Conservation (phyloP, 2,329 filamentous ascomycete species). For the Rutstroemia sydowiana region DNA sequence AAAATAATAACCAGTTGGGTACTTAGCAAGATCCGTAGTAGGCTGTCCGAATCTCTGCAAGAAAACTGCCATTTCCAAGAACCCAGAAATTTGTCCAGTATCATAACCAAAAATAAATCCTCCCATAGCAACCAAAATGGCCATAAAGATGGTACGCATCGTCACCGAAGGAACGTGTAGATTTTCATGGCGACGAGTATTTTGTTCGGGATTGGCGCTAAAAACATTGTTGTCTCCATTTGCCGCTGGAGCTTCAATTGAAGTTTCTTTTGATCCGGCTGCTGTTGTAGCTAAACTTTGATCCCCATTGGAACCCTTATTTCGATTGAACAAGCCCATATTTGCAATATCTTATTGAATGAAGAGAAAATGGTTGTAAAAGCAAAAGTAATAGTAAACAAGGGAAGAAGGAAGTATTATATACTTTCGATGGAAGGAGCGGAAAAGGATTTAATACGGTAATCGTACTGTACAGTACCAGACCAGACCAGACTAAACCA, state of each 20-base stretch:
- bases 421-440: not conserved
- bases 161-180: conserved; percentile 8
- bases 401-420: not conserved
- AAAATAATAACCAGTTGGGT: conserved; percentile 36
- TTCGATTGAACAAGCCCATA: not conserved
- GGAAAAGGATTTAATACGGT: not conserved
- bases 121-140: conserved; percentile 18
- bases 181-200: not conserved
- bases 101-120: conserved; percentile 34
- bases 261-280: not conserved
- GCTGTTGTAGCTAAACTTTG: not conserved
- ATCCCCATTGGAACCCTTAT: not conserved
- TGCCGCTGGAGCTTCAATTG: not conserved
- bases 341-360: not conserved
- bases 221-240: not conserved
- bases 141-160: conserved; percentile 14
- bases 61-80: conserved; percentile 54
- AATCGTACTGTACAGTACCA: too few relatives aligned
- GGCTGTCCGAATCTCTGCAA: conserved; percentile 44
- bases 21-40: conserved; percentile 16
- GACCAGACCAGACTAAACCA: too few relatives aligned
- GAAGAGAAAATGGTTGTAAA: not conserved
- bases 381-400: not conserved
- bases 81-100: conserved; percentile 42
- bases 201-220: not conserved